Evolutionary conservation across 495 filamentous ascomycete genomes (phyloP), one percentile per base, ranked within the genome.

Genomic region (Trypethelium eluteriae): DNA sequence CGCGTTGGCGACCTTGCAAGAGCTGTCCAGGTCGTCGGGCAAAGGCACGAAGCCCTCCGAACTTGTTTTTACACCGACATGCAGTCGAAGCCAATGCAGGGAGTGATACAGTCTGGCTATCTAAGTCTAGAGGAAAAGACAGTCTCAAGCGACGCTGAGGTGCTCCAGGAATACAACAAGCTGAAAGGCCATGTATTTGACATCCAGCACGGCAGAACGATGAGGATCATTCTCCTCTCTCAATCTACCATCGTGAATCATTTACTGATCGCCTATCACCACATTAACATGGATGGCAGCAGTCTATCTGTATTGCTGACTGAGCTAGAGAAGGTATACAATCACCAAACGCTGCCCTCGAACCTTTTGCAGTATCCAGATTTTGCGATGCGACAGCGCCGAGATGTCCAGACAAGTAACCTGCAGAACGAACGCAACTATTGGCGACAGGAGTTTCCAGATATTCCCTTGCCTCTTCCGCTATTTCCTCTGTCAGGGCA

Each of bases 391-490:
- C 57, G 36, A 35, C 74, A 57, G 57, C 12, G 64, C 0, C 16
- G 18, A 38, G 41, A 62, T 7, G n/a, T 68, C 56, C 62, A 70
- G 9, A 46, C 44, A 32, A 69, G 69, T 3, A 44, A 66, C 3
- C 67, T 74, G 70, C 9, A 59, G 2, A 47, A 66, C 18, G 70
- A 75, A 39, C 64, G 76, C 3, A n/a, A 69, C 35, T 77, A 66
- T 66, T 79, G 75, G 75, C 35, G 70, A 62, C 46, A 38, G 5
- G 50, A 71, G 7, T 72, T 71, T 59, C 59, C 63, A 12, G 70
- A 69, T 38, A 38, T 49, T 11, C 75, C 72, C 1, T 35, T 62
- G 12, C 44, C 70, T 4, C 64, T 78, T 10, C 75, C 76, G 11
- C 64, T 78, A 4, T 64, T 77, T 0, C 72, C 75, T 2, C 68